Evolutionary conservation across 768 basidiomycete species (phyloP), one percentile per base, ranked within the genome.

Genomic region (Russula griseocarnosa): DNA sequence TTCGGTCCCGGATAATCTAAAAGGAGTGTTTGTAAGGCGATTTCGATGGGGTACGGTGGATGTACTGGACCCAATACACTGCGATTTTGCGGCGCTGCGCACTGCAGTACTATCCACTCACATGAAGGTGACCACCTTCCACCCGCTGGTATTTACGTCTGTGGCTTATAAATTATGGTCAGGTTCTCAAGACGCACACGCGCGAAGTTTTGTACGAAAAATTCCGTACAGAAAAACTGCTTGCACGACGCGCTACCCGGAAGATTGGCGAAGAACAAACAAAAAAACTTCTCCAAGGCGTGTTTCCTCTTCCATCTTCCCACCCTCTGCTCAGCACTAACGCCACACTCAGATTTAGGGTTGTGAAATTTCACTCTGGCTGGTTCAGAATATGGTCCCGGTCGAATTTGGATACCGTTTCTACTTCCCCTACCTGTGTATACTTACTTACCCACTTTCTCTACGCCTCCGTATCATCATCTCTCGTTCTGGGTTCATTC

Each of bases 161-260:
- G n/a, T 58, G 55, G 47, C 38, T 53, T 46, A 55, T 52, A 53
- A 62, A 26, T 18, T 26, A 72, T 44, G 38, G 38, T 8, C 24
- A 94, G 91, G 79, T 88, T 70, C 79, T 96, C 65, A 93, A 92
- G 77, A 83, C 79, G 51, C 86, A 85, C 62, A 95, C 94, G 36
- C 87, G 87, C 69, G 91, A 96, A 73, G 90, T 93, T 61, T 76
- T 95, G 75, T 98, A 98, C 74, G 95, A 98, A 79, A 87, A 87
- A 70, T 98, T 88, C 75, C 81, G 95, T 71, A 94, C 92, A 1
- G 92, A 94, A 78, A 93, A 93, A 75, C 82, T 94, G 61, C 83
- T 94, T 22, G 91, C 90, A 51, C 83, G 90, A 67, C 87, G 92
- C 67, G 92, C 89, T 24, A 93, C 92, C 24, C 81, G 82, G 69